Evolutionary conservation across 139 green algal species (phyloP), one percentile per base, ranked within the genome.

Genomic region (Pleodorina starrii): DNA sequence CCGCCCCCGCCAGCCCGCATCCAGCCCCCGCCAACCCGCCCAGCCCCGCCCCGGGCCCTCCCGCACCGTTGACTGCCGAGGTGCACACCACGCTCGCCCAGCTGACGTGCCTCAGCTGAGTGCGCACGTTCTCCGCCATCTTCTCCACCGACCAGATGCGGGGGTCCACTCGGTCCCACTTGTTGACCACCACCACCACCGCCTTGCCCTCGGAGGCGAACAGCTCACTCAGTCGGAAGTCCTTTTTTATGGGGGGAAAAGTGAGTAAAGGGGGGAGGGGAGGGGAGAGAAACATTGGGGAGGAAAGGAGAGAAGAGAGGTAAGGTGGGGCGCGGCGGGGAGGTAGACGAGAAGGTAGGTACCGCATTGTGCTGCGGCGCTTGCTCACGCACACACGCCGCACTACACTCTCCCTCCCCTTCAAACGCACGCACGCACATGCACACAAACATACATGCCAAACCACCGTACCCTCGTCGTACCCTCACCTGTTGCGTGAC

Each of bases 161-260:
- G 6, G 43, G 63, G 78, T 96, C 92, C 51, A 99, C 91, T 2
- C 92, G 91, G 91, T 99, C 98, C 98, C 97, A 99, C 94, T 99
- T 99, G 94, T 99, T 99, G 23, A 99, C 94, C 2, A 98, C 97
- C 16, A 99, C 84, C 80, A 99, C 96, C 78, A 96, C 96, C 12
- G 96, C 97, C 44, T 95, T 94, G 46, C 97, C 97, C 91, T 98
- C 96, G 16, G 72, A 89, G 5, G 94, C 94, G n/a, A 91, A 89
- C 77, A 94, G 51, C 90, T 96, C 93, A 23, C 69, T 93, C 43
- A 97, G 84, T 0, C 92, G 90, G 85, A 95, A 96, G 84, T 97
- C 95, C 94, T 97, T 89, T 17, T 46, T 38, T 12, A 14, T 11
- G 23, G 25, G 36, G 63, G 5, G 63, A 17, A 60, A 60, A 12